These are phyloP conservation scores for Sporothrix schenckii DNA, from an alignment of 2,329 filamentous ascomycete genomes.

Conservation along the genomic window DNA sequence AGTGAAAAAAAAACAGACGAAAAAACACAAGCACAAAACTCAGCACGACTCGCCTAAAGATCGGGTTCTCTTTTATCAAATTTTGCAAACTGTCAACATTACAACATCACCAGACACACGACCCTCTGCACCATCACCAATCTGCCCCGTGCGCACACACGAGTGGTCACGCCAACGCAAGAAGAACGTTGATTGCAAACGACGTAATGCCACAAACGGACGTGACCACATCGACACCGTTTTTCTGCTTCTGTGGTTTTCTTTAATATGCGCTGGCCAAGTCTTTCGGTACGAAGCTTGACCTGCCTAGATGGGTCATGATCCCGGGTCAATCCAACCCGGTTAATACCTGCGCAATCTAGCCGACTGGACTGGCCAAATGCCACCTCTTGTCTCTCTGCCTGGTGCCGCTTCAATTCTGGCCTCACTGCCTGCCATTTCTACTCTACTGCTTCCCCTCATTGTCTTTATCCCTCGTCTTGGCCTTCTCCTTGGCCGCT, in stretches of 20 bases:
- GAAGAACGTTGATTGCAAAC: background rate
- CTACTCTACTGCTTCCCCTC: background rate
- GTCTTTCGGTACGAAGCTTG: constrained; percentile 24
- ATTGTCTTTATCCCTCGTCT: background rate
- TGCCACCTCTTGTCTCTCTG: constrained; percentile 2
- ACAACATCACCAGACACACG: background rate
- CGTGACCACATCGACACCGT: background rate
- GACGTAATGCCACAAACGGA: background rate
- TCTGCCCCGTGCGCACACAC: background rate
- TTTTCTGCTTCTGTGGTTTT: background rate
- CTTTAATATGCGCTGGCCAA: background rate
- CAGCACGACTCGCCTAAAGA: too few relatives aligned
- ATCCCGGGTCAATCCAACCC: constrained; percentile 33
- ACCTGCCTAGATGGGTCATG: constrained; percentile 33
- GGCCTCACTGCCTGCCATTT: background rate
- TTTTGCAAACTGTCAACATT: background rate
- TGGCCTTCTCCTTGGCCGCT: constrained; percentile 7
- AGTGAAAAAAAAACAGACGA: background rate
- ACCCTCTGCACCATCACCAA: background rate
- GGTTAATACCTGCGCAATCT: constrained; percentile 32
- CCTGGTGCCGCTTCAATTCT: constrained; percentile 1
- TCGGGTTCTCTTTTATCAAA: too few relatives aligned
- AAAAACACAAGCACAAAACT: background rate
- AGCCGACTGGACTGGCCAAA: constrained; percentile 24
- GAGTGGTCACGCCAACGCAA: background rate